Conservation (phyloP, 306 rosid species). For the Sindora glabra region DNA sequence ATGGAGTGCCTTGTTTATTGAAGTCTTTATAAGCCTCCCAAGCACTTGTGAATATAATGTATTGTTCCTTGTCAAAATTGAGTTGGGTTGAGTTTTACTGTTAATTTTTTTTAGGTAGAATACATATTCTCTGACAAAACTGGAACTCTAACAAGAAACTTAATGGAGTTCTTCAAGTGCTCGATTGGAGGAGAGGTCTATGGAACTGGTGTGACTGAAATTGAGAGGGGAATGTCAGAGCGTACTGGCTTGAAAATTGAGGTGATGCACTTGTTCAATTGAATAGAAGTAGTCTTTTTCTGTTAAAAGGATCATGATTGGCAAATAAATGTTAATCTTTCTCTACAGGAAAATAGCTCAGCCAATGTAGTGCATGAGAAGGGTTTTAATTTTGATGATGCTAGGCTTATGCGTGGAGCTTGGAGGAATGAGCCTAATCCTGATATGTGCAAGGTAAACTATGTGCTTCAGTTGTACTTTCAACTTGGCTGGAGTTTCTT, state of each 20-base stretch:
- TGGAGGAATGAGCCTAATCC: conserved; percentile 97
- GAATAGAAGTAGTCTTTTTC: neutral
- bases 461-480: conserved; percentile 4
- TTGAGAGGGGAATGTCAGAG: conserved; percentile 77
- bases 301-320: neutral
- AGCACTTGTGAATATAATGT: neutral
- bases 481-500: neutral
- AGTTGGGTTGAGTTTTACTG: neutral
- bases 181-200: conserved; percentile 92
- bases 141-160: conserved; percentile 92
- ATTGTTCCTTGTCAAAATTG: neutral
- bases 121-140: conserved; percentile 98
- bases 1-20: too few species aligned
- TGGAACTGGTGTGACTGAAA: conserved; percentile 92
- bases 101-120: conserved; percentile 62
- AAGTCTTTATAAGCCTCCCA: neutral
- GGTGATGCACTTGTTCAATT: conserved; percentile 25
- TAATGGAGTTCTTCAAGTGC: conserved; percentile 99
- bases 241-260: conserved; percentile 59
- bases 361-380: conserved; percentile 51
- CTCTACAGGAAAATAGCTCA: conserved; percentile 48
- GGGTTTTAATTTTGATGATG: conserved; percentile 89
- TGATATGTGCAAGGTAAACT: conserved; percentile 78
- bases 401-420: conserved; percentile 86
- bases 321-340: conserved; percentile 12